These are phyloP conservation scores for Trichoderma sp. DNA, from an alignment of 2,329 filamentous ascomycete genomes.

Conservation along the genomic window DNA sequence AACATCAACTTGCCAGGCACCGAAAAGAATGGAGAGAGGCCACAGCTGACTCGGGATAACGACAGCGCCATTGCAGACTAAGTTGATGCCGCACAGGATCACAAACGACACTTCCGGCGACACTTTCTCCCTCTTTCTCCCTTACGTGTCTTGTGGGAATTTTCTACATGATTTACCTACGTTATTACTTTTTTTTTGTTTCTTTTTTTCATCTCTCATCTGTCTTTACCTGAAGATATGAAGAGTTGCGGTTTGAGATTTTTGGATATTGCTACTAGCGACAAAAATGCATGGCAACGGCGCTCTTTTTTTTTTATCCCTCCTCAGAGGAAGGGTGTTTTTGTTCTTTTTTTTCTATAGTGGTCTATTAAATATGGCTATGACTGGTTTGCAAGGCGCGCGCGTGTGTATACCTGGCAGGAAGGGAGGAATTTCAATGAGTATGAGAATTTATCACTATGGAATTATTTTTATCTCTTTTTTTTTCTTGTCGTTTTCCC, in stretches of 20 bases:
- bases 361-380: slow-evolving; percentile 28
- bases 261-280: slow-evolving; percentile 23
- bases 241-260: neutral
- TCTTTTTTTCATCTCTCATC: neutral
- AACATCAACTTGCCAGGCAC: slow-evolving; percentile 48
- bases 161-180: neutral
- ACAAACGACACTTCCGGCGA: neutral
- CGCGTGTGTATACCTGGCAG: slow-evolving; percentile 5
- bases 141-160: neutral
- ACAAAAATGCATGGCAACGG: slow-evolving; percentile 33
- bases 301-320: slow-evolving; percentile 35
- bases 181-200: neutral
- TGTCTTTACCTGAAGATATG: slow-evolving; percentile 1
- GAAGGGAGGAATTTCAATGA: neutral
- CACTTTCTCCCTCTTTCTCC: neutral
- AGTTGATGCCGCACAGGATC: slow-evolving; percentile 3
- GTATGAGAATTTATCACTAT: neutral
- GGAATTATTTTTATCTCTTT: neutral
- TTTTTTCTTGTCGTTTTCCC: neutral
- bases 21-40: slow-evolving; percentile 35
- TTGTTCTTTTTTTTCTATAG: neutral
- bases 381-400: slow-evolving; percentile 31
- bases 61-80: slow-evolving; percentile 51
- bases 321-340: neutral
- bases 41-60: slow-evolving; percentile 34